Evolutionary conservation across 345 rosid genomes (phyloP), one percentile per base, ranked within the genome.

Genomic region (Cochlearia excelsa): DNA sequence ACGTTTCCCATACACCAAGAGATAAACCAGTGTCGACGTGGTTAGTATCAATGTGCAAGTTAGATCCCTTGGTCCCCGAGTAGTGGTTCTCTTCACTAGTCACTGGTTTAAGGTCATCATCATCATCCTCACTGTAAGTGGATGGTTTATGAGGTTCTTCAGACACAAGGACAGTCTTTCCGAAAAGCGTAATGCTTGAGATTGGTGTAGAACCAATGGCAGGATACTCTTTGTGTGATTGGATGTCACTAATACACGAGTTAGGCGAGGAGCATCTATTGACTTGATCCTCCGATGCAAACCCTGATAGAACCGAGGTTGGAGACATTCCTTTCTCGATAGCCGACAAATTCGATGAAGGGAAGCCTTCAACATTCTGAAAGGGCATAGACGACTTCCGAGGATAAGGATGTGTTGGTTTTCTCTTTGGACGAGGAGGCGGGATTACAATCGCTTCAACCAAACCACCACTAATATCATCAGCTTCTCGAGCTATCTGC

Each of bases 341-440:
- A 49, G 59, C 69, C 38, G 77, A 59, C 38, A 52, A 67, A 57
- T 58, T 70, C 16, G 82, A 77, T 54, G 85, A 72, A 26, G 73
- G 68, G 23, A 16, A 52, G 77, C 68, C 66, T 71, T 7, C 9
- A 16, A 1, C 9, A 38, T 1, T 35, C 39, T 35, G 72, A 51
- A 62, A 44, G 9, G 74, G 53, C 31, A 47, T 42, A 8, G 71
- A 53, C 71, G 61, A 61, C 71, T 87, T 90, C 8, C 91, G 87
- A n/a, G 97, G 97, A 63, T 90, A 90, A 50, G 97, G 97, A 70
- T 79, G 91, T 30, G 75, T 26, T 0, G 96, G 97, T 62, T 84
- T 90, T 61, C 94, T 72, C 80, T 90, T 90, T 0, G 94, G 97
- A 4, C 96, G 85, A 46, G 97, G 95, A 52, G 96, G 97, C 6